These are phyloP conservation scores for Flaveria linearis DNA, from an alignment of 129 eudicot genomes.

Conservation along the genomic window DNA sequence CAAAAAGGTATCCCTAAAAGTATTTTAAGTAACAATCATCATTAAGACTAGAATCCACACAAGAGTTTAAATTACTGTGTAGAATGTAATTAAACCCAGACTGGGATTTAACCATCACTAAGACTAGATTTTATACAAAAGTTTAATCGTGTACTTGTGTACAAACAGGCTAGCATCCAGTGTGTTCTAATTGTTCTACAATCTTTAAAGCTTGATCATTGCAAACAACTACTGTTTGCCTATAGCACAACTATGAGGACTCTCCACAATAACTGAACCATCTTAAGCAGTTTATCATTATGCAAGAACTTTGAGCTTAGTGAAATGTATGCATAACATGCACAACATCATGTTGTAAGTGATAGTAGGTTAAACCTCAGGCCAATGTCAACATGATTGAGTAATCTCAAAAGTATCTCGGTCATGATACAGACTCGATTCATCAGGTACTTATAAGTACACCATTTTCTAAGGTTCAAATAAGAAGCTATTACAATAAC, in stretches of 20 bases:
- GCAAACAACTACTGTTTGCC: neutral
- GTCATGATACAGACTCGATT: neutral
- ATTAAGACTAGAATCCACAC: neutral
- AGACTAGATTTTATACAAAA: neutral
- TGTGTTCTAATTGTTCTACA: neutral
- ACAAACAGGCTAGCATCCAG: neutral
- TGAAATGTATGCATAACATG: neutral
- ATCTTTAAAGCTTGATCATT: neutral
- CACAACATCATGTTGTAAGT: neutral
- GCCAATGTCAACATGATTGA: neutral
- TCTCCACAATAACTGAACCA: neutral
- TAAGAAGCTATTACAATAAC: neutral
- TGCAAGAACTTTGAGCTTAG: neutral
- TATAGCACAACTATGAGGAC: neutral
- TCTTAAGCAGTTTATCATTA: neutral
- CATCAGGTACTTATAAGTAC: neutral
- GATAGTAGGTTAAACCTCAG: neutral
- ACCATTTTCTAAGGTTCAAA: neutral
- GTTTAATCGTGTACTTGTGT: neutral
- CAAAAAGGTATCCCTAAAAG: neutral
- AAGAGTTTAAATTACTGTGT: neutral
- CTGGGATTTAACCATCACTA: neutral
- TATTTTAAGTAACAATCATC: conserved; percentile 12
- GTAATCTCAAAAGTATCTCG: neutral
- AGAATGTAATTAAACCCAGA: neutral